These are phyloP conservation scores for Cladophialophora yegresii DNA, from an alignment of 2,329 filamentous ascomycete species.

Conservation along the genomic window DNA sequence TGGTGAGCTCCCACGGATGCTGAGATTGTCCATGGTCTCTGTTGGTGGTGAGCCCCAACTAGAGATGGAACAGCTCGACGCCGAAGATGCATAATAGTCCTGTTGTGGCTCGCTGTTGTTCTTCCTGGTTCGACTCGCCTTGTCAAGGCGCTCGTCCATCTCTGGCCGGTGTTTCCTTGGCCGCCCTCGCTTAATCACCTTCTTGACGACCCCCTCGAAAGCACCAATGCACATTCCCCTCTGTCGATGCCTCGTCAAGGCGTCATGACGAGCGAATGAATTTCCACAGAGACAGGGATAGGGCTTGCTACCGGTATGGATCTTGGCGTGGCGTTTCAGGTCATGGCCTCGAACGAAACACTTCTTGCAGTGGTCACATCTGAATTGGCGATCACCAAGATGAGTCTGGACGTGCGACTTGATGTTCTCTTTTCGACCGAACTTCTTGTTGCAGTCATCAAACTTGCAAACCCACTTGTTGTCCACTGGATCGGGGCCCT, in stretches of 20 bases:
- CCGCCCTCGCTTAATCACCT: conserved; percentile 66
- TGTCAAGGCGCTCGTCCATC: conserved; percentile 59
- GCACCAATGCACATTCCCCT: conserved; percentile 95
- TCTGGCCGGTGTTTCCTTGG: conserved; percentile 65
- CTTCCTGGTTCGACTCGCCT: conserved; percentile 56
- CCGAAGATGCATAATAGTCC: conserved; percentile 44
- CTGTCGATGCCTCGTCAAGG: conserved; percentile 88
- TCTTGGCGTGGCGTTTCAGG: conserved; percentile 94
- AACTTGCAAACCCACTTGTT: conserved; percentile 79
- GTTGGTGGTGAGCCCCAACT: conserved; percentile 48
- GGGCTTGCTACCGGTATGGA: conserved; percentile 93
- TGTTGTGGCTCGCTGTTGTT: conserved; percentile 19
- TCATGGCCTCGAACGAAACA: conserved; percentile 97
- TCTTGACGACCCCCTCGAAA: conserved; percentile 76
- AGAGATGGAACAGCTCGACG: conserved; percentile 45
- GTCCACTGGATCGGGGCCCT: conserved; percentile 69
- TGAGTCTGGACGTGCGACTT: conserved; percentile 98
- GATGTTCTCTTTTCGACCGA: conserved; percentile 98
- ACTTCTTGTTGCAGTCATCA: conserved; percentile 79
- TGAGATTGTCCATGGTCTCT: conserved; percentile 45
- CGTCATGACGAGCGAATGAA: conserved; percentile 92
- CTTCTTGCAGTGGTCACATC: conserved; percentile 89
- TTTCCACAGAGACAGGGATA: conserved; percentile 94
- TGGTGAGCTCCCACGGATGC: conserved; percentile 42
- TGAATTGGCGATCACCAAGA: conserved; percentile 91